Conservation (phyloP, 2,329 filamentous ascomycete genomes). For the Myriangium duriaei region DNA sequence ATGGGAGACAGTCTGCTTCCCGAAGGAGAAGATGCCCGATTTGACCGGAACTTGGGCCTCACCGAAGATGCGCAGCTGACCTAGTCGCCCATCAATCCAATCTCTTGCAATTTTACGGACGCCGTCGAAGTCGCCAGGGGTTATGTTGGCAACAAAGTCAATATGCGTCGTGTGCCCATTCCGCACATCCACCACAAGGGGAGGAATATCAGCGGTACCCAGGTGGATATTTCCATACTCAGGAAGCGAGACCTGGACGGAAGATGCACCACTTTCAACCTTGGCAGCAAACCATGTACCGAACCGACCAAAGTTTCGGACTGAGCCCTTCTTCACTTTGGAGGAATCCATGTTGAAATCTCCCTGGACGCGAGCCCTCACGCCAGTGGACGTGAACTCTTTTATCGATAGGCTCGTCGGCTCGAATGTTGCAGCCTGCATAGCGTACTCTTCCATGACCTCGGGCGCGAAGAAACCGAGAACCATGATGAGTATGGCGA, state of each 20-base stretch:
- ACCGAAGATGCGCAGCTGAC: slow-evolving; percentile 57
- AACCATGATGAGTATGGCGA: slow-evolving; percentile 57
- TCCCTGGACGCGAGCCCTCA: slow-evolving; percentile 68
- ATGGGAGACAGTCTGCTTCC: slow-evolving; percentile 63
- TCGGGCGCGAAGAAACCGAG: slow-evolving; percentile 72
- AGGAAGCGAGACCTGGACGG: slow-evolving; percentile 66
- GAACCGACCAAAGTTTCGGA: slow-evolving; percentile 63
- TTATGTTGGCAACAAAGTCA: slow-evolving; percentile 65
- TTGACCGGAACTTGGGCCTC: slow-evolving; percentile 61
- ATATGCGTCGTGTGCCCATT: slow-evolving; percentile 66
- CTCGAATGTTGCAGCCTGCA: slow-evolving; percentile 68
- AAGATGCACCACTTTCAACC: slow-evolving; percentile 60
- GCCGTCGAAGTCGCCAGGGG: slow-evolving; percentile 62
- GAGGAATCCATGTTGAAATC: slow-evolving; percentile 70
- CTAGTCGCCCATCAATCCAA: slow-evolving; percentile 70
- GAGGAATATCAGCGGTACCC: slow-evolving; percentile 64
- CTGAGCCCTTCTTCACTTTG: slow-evolving; percentile 56
- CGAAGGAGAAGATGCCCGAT: slow-evolving; percentile 67
- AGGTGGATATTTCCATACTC: slow-evolving; percentile 68
- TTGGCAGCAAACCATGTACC: slow-evolving; percentile 70
- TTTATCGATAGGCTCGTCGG: slow-evolving; percentile 77
- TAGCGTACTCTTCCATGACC: slow-evolving; percentile 72
- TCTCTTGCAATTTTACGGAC: slow-evolving; percentile 74
- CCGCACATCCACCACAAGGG: slow-evolving; percentile 60
- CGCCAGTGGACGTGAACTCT: slow-evolving; percentile 65